A percentile compares a stretch with the other conserved stretches of the same genome.
Conservation (phyloP, 257 asterid genomes). For the Cordia subcordata region DNA sequence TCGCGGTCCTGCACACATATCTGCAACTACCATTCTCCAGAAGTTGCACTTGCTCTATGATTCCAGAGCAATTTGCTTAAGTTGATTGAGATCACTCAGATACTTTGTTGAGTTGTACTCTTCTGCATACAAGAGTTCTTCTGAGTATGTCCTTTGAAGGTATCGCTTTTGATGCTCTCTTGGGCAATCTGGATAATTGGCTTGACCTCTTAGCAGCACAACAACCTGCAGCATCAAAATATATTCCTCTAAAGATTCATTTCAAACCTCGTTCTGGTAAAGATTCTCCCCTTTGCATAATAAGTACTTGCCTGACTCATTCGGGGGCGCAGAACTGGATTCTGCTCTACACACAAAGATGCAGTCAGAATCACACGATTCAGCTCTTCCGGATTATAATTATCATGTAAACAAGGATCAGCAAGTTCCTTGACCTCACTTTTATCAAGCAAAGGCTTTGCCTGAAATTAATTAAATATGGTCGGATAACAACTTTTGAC, state of each 20-base stretch:
- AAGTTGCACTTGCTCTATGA: conserved; percentile 11
- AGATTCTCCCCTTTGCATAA: no score
- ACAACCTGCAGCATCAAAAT: conserved; percentile 25
- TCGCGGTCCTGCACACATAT: background rate
- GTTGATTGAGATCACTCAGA: conserved; percentile 22
- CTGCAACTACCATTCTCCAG: background rate
- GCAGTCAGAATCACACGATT: conserved; percentile 45
- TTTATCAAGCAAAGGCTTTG: conserved; percentile 54
- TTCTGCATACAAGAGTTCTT: conserved; percentile 34
- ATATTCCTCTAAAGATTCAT: background rate
- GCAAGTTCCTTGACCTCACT: conserved; percentile 29
- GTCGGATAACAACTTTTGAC: conserved; percentile 1
- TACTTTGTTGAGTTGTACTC: conserved; percentile 51
- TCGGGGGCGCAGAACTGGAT: conserved; percentile 50
- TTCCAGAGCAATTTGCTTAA: conserved; percentile 13
- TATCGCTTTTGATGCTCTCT: conserved; percentile 6
- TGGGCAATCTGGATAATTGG: background rate
- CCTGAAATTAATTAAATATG: conserved; percentile 26
- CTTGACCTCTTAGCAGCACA: conserved; percentile 23
- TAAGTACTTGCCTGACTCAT: conserved; percentile 55
- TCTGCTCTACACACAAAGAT: conserved; percentile 39
- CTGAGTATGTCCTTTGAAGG: conserved; percentile 41
- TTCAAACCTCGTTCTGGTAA: background rate
- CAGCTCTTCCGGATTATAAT: conserved; percentile 38
- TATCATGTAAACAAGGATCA: conserved; percentile 45